phyloP scores from a whole-genome alignment of 805 yeast genomes.

The Wickerhamiella brachini region DNA sequence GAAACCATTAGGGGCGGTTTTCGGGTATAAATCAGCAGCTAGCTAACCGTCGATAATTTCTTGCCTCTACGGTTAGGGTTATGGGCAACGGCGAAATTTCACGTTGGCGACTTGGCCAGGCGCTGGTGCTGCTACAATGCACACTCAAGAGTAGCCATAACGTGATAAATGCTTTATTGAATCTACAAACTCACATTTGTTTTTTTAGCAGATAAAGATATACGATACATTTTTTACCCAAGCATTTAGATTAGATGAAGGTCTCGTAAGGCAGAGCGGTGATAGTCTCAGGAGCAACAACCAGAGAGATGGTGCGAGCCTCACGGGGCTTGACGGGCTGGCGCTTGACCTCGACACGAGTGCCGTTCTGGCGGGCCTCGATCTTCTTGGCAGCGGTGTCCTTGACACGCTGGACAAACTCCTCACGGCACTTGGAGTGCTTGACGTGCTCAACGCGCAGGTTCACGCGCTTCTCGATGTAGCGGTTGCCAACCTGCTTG shows the following conservation, averaged over 20 bases:
- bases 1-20: neutral
- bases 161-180: neutral
- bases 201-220: neutral
- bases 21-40: neutral
- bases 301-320: slow-evolving; percentile 71
- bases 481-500: slow-evolving; percentile 98
- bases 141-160: too few species aligned
- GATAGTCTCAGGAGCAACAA: slow-evolving; percentile 86
- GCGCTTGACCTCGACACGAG: slow-evolving; percentile 86
- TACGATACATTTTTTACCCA: slow-evolving; percentile 1
- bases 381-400: slow-evolving; percentile 82
- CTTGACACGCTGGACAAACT: slow-evolving; percentile 97
- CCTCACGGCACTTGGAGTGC: slow-evolving; percentile 99
- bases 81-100: neutral
- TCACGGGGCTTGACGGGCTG: slow-evolving; percentile 97
- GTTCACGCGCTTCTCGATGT: slow-evolving; percentile 97
- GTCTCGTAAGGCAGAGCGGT: slow-evolving; percentile 99
- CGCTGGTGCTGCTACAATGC: too few species aligned
- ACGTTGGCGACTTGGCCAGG: too few species aligned
- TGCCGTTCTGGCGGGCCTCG: slow-evolving; percentile 93
- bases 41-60: too few species aligned
- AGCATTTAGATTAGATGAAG: slow-evolving; percentile 56
- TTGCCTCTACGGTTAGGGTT: neutral
- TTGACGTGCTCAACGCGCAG: slow-evolving; percentile 97
- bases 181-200: neutral